Evolutionary conservation across 805 yeast genomes (phyloP).

Genomic region (Kodamaea hsintzibuensis): DNA sequence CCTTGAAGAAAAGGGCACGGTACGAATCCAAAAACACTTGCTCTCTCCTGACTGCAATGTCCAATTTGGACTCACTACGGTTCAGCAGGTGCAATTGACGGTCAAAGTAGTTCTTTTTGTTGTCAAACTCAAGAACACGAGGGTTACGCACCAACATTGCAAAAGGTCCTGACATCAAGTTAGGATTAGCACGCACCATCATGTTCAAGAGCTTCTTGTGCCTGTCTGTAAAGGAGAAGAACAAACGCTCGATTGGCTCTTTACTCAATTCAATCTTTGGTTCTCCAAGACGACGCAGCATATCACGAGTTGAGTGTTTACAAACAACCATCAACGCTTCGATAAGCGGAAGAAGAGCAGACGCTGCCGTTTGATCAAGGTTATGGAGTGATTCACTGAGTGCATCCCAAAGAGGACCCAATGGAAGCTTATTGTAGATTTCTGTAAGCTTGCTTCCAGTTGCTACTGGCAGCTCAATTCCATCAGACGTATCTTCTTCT

Average conservation of each 20-base stretch:
- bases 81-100: conserved; percentile 61
- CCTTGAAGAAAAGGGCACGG: conserved; percentile 75
- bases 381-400: conserved; percentile 63
- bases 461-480: background rate
- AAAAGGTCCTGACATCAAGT: conserved; percentile 94
- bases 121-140: conserved; percentile 89
- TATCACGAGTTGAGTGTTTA: conserved; percentile 71
- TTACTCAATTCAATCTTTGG: conserved; percentile 64
- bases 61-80: conserved; percentile 48
- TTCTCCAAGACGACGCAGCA: conserved; percentile 58
- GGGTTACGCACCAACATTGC: conserved; percentile 86
- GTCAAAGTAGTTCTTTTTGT: conserved; percentile 83
- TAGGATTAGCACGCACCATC: conserved; percentile 89
- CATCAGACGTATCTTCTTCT: conserved; percentile 17
- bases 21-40: conserved; percentile 92
- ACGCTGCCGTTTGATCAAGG: conserved; percentile 50
- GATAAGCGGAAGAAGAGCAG: conserved; percentile 79
- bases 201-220: conserved; percentile 86
- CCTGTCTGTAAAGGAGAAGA: conserved; percentile 84
- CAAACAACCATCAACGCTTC: conserved; percentile 97
- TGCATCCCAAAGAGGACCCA: conserved; percentile 85
- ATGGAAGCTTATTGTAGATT: conserved; percentile 64
- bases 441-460: conserved; percentile 43
- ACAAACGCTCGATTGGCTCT: conserved; percentile 75
- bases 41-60: conserved; percentile 76